phyloP scores from a whole-genome alignment of 345 rosid species.

The Psidium guajava region DNA sequence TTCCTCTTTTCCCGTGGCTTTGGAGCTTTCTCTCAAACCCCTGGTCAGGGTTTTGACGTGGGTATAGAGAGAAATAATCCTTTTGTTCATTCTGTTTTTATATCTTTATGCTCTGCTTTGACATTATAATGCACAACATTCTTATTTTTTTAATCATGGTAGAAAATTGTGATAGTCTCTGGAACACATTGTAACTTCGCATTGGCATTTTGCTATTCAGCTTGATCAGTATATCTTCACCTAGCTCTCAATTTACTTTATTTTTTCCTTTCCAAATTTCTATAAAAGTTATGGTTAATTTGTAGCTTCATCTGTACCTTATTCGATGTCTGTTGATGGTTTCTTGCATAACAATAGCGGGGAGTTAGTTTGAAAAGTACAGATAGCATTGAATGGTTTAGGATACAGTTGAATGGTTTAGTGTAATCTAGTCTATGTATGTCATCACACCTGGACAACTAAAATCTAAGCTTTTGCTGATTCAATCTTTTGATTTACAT shows the following conservation, averaged over 20 bases:
- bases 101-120: neutral
- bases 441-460: neutral
- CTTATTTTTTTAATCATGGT: neutral
- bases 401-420: neutral
- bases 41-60: neutral
- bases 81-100: neutral
- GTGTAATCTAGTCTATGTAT: neutral
- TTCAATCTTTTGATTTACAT: neutral
- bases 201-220: neutral
- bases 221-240: neutral
- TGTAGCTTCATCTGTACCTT: neutral
- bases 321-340: neutral
- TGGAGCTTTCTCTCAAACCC: neutral
- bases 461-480: neutral
- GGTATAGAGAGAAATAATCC: neutral
- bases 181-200: neutral
- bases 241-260: neutral
- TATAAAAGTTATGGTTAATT: neutral
- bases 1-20: neutral
- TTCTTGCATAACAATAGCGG: neutral
- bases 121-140: neutral
- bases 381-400: neutral
- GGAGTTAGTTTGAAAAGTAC: neutral
- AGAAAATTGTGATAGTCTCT: neutral
- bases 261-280: neutral